Evolutionary conservation across 352 stramenopile species (phyloP), one percentile per base, ranked within the genome.

Genomic region (Lagenidium sp.): DNA sequence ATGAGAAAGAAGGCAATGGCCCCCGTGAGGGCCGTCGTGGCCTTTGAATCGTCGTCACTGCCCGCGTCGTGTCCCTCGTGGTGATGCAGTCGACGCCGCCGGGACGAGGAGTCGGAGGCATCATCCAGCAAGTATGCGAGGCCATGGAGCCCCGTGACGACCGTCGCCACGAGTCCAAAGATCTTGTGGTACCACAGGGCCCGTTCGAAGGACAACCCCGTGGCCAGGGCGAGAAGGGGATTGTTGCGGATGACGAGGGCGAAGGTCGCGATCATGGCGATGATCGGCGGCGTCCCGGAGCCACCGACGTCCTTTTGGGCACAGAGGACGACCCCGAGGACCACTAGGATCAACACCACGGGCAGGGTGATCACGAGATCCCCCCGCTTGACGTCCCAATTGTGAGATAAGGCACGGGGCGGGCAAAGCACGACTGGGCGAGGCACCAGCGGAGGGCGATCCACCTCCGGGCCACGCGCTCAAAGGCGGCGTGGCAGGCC

Each of bases 101-200:
- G 42, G 22, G 30, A 32, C 6, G 40, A 19, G 29, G 23, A 36
- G 20, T 36, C 16, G 20, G 25, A 28, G 4, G 53, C 21, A 12
- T 65, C 21, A 2, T 28, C 47, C 12, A 75, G 47, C 6, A 75
- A 23, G 23, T 78, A 79, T 1, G 63, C 42, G n/a, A 76, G 31
- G 0, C 60, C 68, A 36, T 82, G 65, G 6, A 79, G 38, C 1
- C n/a, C 53, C 11, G 54, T 47, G 5, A 75, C 43, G 18, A 74
- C 30, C 31, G 74, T 59, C 2, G 60, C 56, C 2, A 71, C 38
- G 11, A 65, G 11, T 2, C 50, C 63, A 0, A 63, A 59, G 6
- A 72, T 26, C 36, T 72, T 76, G 56, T 79, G 68, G 50, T 79
- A 79, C 15, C 74, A 57, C 15, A 82, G 36, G 36, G 47, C 60